Percentiles rank a stretch among this genome's conserved stretches.
Evolutionary conservation across 1,139 yeast genomes (phyloP).

Genomic region (Magnusiomyces magnusii): DNA sequence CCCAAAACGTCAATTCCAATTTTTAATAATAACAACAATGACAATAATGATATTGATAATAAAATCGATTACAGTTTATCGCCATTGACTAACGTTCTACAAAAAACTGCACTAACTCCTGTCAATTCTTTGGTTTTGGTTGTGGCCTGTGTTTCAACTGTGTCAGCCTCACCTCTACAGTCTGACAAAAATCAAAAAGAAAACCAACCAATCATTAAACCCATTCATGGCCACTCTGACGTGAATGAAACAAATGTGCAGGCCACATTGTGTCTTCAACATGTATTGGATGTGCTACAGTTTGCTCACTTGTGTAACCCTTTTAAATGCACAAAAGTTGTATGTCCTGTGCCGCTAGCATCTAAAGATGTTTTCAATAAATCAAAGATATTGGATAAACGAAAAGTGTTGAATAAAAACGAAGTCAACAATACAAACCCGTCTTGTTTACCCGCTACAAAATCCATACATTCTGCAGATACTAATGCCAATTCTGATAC

Average conservation of each 20-base stretch:
- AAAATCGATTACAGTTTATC: background rate
- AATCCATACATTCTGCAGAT: too few species aligned
- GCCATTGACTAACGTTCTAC: background rate
- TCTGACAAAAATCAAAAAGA: too few species aligned
- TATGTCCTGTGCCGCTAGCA: background rate
- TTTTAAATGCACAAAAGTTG: background rate
- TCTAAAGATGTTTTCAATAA: too few species aligned
- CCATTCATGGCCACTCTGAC: background rate
- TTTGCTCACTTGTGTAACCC: background rate
- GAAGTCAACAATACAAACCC: too few species aligned
- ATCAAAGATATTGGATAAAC: too few species aligned
- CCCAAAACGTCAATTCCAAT: background rate
- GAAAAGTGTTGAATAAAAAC: too few species aligned
- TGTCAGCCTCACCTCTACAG: background rate
- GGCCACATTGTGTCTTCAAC: background rate
- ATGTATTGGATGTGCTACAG: background rate
- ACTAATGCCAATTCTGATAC: background rate
- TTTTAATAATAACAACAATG: too few species aligned
- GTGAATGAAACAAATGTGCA: background rate
- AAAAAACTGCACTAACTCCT: background rate
- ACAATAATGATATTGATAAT: too few species aligned
- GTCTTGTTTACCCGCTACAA: too few species aligned
- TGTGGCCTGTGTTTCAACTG: background rate
- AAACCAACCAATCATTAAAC: too few species aligned
- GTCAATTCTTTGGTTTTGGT: background rate